Percentiles rank a stretch among this genome's conserved stretches.
Evolutionary conservation across 2,329 filamentous ascomycete species (phyloP).

Genomic region (Stagonosporopsis chrysanthemi): DNA sequence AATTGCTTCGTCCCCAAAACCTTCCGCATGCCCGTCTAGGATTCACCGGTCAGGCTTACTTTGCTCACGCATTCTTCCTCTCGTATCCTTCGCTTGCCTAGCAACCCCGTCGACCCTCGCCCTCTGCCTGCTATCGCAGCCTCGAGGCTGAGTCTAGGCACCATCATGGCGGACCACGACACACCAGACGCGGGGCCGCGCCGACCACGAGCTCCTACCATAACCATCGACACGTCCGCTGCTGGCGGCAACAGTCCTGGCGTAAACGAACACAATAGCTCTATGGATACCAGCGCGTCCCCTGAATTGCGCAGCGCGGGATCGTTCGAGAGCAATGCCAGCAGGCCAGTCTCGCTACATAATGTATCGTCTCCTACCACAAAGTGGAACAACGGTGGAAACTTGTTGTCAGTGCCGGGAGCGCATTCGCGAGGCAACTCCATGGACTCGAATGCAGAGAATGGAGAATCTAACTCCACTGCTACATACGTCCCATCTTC

Average conservation of each 20-base stretch:
- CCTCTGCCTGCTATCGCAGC: conserved; percentile 15
- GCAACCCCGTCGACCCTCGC: conserved; percentile 29
- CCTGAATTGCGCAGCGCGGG: conserved; percentile 63
- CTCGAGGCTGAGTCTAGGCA: conserved; percentile 26
- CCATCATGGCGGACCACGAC: conserved; percentile 42
- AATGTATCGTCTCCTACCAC: conserved; percentile 70
- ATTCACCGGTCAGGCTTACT: conserved; percentile 43
- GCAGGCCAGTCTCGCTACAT: conserved; percentile 70
- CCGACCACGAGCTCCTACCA: conserved; percentile 57
- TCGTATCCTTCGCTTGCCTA: conserved; percentile 35
- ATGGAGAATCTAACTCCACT: conserved; percentile 61
- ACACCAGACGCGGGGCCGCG: conserved; percentile 37
- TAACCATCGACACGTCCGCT: conserved; percentile 62
- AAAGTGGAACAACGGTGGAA: conserved; percentile 62
- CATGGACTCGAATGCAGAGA: conserved; percentile 67
- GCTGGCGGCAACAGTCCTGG: conserved; percentile 49
- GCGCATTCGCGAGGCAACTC: conserved; percentile 70
- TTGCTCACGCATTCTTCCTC: conserved; percentile 30
- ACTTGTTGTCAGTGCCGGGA: conserved; percentile 69
- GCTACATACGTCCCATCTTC: conserved; percentile 64
- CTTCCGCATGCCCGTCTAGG: conserved; percentile 4
- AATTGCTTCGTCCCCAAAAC: not conserved
- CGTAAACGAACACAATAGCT: conserved; percentile 41
- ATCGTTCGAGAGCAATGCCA: conserved; percentile 71
- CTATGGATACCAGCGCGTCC: conserved; percentile 28